Evolutionary conservation across 2,329 filamentous ascomycete genomes (phyloP).

Genomic region (Fonsecaea multimorphosa): DNA sequence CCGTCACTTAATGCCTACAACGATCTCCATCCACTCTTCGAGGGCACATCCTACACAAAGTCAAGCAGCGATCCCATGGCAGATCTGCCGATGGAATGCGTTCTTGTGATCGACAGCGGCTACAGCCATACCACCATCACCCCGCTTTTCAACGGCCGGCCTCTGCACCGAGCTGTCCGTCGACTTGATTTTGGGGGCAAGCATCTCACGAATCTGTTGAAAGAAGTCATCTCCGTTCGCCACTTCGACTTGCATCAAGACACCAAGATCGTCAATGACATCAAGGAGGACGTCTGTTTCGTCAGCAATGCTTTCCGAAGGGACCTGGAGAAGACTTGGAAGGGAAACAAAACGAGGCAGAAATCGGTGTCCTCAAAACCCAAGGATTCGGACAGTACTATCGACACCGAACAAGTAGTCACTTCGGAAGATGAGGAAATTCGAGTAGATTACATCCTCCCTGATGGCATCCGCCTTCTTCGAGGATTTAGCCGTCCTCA

Average conservation of each 20-base stretch:
- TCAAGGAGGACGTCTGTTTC: conserved; percentile 90
- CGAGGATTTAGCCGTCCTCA: conserved; percentile 78
- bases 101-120: conserved; percentile 88
- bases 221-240: conserved; percentile 83
- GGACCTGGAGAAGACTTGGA: conserved; percentile 86
- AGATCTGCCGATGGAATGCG: conserved; percentile 70
- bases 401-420: conserved; percentile 49
- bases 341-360: conserved; percentile 64
- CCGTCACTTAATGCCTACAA: conserved; percentile 82
- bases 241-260: conserved; percentile 97
- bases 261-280: conserved; percentile 89
- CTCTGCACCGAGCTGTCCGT: conserved; percentile 80
- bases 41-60: conserved; percentile 56
- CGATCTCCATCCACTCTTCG: conserved; percentile 73
- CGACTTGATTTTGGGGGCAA: conserved; percentile 92
- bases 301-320: conserved; percentile 75
- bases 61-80: conserved; percentile 47
- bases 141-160: conserved; percentile 79
- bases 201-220: conserved; percentile 89
- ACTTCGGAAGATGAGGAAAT: conserved; percentile 51
- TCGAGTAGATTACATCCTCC: conserved; percentile 88
- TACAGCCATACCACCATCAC: conserved; percentile 94
- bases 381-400: conserved; percentile 54
- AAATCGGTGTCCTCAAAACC: conserved; percentile 41
- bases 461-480: conserved; percentile 71